Percentiles rank a stretch among this genome's conserved stretches.
These are phyloP conservation scores for Claviceps pusilla DNA, from an alignment of 2,329 filamentous ascomycete genomes.

Conservation along the genomic window DNA sequence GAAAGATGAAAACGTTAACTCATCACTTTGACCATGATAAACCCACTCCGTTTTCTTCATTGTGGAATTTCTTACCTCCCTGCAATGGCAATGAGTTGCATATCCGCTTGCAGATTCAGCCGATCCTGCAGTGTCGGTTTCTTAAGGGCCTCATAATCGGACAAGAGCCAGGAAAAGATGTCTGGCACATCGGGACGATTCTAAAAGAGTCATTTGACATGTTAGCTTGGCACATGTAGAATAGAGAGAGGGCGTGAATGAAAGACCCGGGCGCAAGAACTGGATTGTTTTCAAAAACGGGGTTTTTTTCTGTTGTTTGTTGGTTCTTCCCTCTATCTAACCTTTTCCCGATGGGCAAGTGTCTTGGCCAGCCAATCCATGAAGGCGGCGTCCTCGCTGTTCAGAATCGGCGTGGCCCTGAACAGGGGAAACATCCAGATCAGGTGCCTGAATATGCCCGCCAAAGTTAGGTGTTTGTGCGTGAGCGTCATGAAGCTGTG, in stretches of 20 bases:
- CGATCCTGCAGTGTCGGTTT: conserved; percentile 10
- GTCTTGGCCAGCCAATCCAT: conserved; percentile 7
- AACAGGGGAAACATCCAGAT: conserved; percentile 8
- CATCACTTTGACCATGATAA: neutral
- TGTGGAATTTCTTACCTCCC: conserved; percentile 13
- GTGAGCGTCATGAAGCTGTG: conserved; percentile 14
- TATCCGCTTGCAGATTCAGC: conserved; percentile 15
- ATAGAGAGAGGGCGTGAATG: neutral
- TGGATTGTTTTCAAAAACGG: no score
- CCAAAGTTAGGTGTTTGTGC: conserved; percentile 11
- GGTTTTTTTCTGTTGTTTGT: no score
- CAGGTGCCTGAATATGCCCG: conserved; percentile 12
- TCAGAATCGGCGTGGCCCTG: conserved; percentile 11
- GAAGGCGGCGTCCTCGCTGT: conserved; percentile 9
- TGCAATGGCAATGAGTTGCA: conserved; percentile 16
- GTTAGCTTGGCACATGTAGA: neutral
- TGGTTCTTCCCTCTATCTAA: neutral
- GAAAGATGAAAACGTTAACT: neutral
- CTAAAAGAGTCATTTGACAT: neutral
- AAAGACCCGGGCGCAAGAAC: neutral
- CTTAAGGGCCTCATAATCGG: conserved; percentile 11
- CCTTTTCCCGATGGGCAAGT: neutral
- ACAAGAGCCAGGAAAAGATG: conserved; percentile 18
- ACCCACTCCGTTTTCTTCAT: neutral
- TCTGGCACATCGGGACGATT: conserved; percentile 12